Evolutionary conservation across 352 stramenopile genomes (phyloP), one percentile per base, ranked within the genome.

Genomic region (Thalassiosira oceanica): DNA sequence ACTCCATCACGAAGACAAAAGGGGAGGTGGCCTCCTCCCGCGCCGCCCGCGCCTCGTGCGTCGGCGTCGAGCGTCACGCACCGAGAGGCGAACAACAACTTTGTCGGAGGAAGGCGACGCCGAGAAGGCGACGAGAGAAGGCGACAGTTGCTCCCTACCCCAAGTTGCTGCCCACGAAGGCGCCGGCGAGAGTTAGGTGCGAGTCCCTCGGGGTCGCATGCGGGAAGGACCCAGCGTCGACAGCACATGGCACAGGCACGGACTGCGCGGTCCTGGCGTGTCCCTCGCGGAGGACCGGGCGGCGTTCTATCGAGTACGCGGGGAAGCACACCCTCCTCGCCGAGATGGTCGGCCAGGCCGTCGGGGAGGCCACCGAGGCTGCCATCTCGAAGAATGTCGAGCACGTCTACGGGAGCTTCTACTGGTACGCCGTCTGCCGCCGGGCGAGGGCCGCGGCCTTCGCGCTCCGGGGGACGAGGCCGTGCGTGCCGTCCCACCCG

Each of bases 221-320:
- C n/a, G n/a, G n/a, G n/a, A n/a, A n/a, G n/a, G n/a, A n/a, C n/a
- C n/a, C n/a, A n/a, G 44, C n/a, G n/a, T n/a, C n/a, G n/a, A n/a
- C n/a, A n/a, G n/a, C n/a, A n/a, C n/a, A n/a, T n/a, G 73, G 73
- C 1, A 82, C 73, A 0, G 73, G 73, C n/a, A 82, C 73, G 13
- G 66, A 82, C 49, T 71, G 60, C 31, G 26, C 27, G 18, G 73
- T 78, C 2, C 48, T 82, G 37, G 10, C 11, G 3, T 10, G 10
- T 23, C 28, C 45, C 21, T 48, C 16, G 36, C 36, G 42, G 11
- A 20, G 42, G 27, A 20, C n/a, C 24, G 18, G 24, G 13, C 6
- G 15, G 0, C 43, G 55, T 41, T 13, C 50, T 5, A 49, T 72
- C 23, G 37, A 54, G 53, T 24, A 78, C 50, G 53, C 72, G 21